Evolutionary conservation across 2,329 filamentous ascomycete genomes (phyloP).

Genomic region (Aureobasidium subglaciale): DNA sequence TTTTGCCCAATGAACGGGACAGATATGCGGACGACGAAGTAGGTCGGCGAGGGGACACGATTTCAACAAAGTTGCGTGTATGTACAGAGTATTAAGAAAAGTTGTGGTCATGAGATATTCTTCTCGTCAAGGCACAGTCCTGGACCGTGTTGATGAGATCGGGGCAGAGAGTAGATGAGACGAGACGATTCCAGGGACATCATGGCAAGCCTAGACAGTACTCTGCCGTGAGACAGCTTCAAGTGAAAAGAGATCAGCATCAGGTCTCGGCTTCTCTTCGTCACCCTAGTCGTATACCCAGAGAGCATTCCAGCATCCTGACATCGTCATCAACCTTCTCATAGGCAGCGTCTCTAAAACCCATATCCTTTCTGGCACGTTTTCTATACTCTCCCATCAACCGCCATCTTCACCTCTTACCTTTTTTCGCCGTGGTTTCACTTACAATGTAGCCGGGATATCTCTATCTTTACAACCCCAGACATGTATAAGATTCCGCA

Average conservation of each 20-base stretch:
- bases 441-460: background rate
- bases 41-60: background rate
- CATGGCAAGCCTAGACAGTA: too few species aligned
- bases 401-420: background rate
- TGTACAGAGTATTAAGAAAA: constrained; percentile 1
- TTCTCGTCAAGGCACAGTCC: too few species aligned
- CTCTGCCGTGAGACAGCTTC: too few species aligned
- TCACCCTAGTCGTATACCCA: constrained; percentile 50
- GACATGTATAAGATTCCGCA: constrained; percentile 58
- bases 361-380: constrained; percentile 21
- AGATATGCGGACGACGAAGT: background rate
- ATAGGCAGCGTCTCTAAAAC: constrained; percentile 37
- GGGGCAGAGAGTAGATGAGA: too few species aligned
- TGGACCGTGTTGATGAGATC: too few species aligned
- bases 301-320: constrained; percentile 65
- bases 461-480: constrained; percentile 28
- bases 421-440: background rate
- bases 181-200: too few species aligned
- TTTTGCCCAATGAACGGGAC: too few species aligned
- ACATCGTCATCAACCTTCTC: constrained; percentile 63
- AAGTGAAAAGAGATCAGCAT: too few species aligned
- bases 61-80: background rate
- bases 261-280: background rate
- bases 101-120: too few species aligned
- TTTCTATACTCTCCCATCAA: background rate